phyloP scores from a whole-genome alignment of 495 filamentous ascomycete species.

The Coniosporium apollinis region DNA sequence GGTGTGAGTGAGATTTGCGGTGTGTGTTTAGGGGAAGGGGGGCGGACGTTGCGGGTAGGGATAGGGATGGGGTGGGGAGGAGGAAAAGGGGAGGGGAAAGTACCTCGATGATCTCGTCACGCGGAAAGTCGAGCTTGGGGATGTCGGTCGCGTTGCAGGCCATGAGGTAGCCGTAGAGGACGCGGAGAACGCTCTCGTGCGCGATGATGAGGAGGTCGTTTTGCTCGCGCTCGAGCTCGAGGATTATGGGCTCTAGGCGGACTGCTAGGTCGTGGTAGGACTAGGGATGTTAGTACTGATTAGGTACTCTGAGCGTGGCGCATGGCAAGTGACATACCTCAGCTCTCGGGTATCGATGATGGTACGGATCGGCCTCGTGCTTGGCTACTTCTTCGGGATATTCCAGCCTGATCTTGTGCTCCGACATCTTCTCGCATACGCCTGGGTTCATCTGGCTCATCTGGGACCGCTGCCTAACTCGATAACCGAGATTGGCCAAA shows the following conservation, averaged over 20 bases:
- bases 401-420: constrained; percentile 58
- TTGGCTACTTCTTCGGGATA: constrained; percentile 83
- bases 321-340: constrained; percentile 43
- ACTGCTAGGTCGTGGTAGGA: constrained; percentile 98
- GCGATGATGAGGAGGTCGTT: constrained; percentile 96
- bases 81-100: constrained; percentile 5
- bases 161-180: constrained; percentile 96
- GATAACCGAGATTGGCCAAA: constrained; percentile 60
- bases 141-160: constrained; percentile 95
- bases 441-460: constrained; percentile 95
- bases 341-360: constrained; percentile 88
- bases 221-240: constrained; percentile 92
- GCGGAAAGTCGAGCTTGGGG: constrained; percentile 80
- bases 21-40: constrained; percentile 3
- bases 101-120: constrained; percentile 92
- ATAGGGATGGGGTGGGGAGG: background rate
- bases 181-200: constrained; percentile 89
- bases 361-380: constrained; percentile 90
- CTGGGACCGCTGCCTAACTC: constrained; percentile 77
- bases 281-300: constrained; percentile 26
- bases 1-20: background rate
- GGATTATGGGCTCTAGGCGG: constrained; percentile 93
- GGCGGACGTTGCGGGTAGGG: background rate
- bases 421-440: constrained; percentile 80
- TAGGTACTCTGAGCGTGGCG: background rate